Conservation (phyloP, 73 alveolate species). For the Halteria grandinella region DNA sequence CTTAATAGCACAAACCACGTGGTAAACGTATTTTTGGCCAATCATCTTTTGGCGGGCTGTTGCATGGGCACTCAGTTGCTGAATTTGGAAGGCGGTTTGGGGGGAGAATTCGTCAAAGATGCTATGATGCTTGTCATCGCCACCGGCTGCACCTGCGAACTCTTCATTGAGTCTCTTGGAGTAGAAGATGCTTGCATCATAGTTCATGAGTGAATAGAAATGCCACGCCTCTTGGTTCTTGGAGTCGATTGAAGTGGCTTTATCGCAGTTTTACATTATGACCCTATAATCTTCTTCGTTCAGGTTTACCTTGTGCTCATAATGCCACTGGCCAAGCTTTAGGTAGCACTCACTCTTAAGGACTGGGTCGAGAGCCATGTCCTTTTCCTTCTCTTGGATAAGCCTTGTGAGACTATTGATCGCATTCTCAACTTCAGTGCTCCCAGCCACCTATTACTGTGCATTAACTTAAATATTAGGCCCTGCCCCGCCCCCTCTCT, state of each 20-base stretch:
- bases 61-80: constrained; percentile 50
- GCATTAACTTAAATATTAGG: no score
- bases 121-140: constrained; percentile 19
- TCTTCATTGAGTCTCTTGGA: constrained; percentile 49
- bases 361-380: constrained; percentile 66
- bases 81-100: constrained; percentile 31
- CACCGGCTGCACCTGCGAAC: constrained; percentile 31
- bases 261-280: constrained; percentile 76
- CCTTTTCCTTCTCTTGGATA: constrained; percentile 55
- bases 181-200: constrained; percentile 64
- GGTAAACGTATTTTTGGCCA: constrained; percentile 62
- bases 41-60: constrained; percentile 13
- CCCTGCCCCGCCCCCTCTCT: no score
- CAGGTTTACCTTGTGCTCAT: constrained; percentile 52
- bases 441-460: no score
- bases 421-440: constrained; percentile 69
- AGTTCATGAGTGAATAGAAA: constrained; percentile 83
- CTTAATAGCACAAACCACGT: constrained; percentile 89
- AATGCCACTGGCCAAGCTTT: constrained; percentile 86
- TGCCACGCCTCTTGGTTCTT: constrained; percentile 92
- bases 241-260: constrained; percentile 78
- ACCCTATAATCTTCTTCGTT: constrained; percentile 68
- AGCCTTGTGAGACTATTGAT: constrained; percentile 66
- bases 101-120: constrained; percentile 64
- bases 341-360: constrained; percentile 79